phyloP scores from a whole-genome alignment of 495 filamentous ascomycete species.

The Penicillium pancosmium region DNA sequence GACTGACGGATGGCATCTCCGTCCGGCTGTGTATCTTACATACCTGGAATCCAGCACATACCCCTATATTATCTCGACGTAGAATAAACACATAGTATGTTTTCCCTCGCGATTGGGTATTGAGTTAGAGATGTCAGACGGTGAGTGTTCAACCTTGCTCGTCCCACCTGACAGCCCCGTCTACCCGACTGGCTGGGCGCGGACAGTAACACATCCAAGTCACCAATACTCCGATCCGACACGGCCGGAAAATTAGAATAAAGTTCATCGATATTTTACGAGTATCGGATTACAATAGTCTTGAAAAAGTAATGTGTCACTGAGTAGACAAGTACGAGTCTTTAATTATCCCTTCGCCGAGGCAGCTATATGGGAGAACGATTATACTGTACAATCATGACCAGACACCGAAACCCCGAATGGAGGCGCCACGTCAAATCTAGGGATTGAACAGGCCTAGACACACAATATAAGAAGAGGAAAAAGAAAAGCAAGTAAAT shows the following conservation, averaged over 20 bases:
- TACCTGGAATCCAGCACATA: neutral
- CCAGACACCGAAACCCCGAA: constrained; percentile 19
- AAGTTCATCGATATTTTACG: no score
- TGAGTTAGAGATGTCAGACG: neutral
- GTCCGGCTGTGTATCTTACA: neutral
- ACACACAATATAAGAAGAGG: constrained; percentile 13
- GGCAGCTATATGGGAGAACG: constrained; percentile 18
- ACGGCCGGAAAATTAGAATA: neutral
- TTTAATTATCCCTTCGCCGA: constrained; percentile 27
- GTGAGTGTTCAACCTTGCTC: neutral
- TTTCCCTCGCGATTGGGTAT: neutral
- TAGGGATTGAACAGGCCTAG: constrained; percentile 15
- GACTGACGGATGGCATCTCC: constrained; percentile 3
- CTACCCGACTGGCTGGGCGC: neutral
- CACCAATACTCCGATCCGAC: neutral
- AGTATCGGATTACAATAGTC: no score
- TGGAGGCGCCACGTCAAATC: constrained; percentile 18
- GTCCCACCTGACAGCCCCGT: neutral
- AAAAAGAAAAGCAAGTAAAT: constrained; percentile 10
- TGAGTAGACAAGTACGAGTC: constrained; percentile 8
- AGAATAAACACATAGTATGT: neutral
- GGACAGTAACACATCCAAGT: neutral
- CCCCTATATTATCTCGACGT: neutral
- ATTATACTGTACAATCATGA: constrained; percentile 30
- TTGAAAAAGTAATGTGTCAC: neutral